These are phyloP conservation scores for Dillenia suffruticosa DNA, from an alignment of 164 flowering plant species.

Conservation along the genomic window DNA sequence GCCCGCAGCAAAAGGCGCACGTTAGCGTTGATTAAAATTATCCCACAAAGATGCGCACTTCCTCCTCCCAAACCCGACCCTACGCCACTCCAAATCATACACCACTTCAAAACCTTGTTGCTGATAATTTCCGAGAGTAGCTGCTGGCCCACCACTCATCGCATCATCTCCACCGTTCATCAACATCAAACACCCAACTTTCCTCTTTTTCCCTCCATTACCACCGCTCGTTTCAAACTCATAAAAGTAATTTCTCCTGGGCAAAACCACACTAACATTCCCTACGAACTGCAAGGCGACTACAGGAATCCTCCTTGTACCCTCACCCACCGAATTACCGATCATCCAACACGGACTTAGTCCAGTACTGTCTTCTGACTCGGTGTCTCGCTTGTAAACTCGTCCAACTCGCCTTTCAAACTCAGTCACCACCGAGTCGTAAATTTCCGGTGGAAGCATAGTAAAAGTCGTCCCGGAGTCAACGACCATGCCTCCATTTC, in stretches of 20 bases:
- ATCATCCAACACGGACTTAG: constrained; percentile 67
- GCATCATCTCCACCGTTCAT: constrained; percentile 81
- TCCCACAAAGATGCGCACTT: constrained; percentile 78
- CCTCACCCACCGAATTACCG: constrained; percentile 3
- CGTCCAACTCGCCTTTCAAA: constrained; percentile 42
- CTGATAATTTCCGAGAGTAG: constrained; percentile 76
- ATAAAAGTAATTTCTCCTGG: constrained; percentile 66
- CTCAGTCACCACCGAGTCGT: constrained; percentile 42
- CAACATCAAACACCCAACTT: constrained; percentile 81
- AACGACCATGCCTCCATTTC: constrained; percentile 88
- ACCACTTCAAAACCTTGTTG: constrained; percentile 97
- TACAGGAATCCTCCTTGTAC: constrained; percentile 32
- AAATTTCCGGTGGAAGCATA: constrained; percentile 59
- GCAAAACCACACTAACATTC: constrained; percentile 67
- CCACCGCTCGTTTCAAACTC: constrained; percentile 47
- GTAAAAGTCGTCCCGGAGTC: constrained; percentile 94
- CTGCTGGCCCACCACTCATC: constrained; percentile 73
- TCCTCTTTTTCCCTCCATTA: constrained; percentile 29
- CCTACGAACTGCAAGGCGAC: constrained; percentile 63
- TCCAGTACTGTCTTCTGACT: constrained; percentile 57
- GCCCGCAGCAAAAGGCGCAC: constrained; percentile 3
- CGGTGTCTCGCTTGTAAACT: constrained; percentile 43
- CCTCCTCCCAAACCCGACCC: constrained; percentile 75
- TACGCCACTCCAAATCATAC: constrained; percentile 63
- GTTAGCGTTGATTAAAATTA: constrained; percentile 23